These are phyloP conservation scores for Paratinospora sagittata DNA, from an alignment of 164 flowering plant genomes.

Conservation along the genomic window DNA sequence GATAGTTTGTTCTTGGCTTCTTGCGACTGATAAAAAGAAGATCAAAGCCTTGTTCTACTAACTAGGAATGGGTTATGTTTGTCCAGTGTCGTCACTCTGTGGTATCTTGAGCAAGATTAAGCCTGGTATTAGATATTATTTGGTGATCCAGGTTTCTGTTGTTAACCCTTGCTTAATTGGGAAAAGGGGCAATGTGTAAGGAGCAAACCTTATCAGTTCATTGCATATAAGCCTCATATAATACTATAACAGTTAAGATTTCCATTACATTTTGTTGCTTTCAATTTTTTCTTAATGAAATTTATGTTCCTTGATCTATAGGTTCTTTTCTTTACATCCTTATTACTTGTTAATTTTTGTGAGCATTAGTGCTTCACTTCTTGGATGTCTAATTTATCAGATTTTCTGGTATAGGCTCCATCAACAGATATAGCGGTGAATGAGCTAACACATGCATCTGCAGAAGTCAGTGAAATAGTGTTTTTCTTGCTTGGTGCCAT, in stretches of 20 bases:
- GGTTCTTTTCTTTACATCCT: background rate
- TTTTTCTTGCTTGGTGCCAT: constrained; percentile 99
- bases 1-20: no score
- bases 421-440: constrained; percentile 82
- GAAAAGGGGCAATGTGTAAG: background rate
- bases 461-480: constrained; percentile 95
- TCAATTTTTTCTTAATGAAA: background rate
- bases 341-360: background rate
- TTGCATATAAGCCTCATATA: background rate
- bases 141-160: background rate
- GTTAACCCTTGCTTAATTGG: background rate
- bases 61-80: no score
- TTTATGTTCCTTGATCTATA: background rate
- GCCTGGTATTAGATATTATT: background rate
- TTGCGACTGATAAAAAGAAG: no score
- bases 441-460: constrained; percentile 81
- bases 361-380: background rate
- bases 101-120: background rate
- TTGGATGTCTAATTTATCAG: background rate
- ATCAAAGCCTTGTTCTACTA: no score
- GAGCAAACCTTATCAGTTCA: background rate
- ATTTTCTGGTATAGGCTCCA: constrained; percentile 63
- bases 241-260: background rate
- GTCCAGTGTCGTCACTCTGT: no score
- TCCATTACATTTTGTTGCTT: background rate